Evolutionary conservation across 129 eudicot genomes (phyloP).

Genomic region (Smallanthus sonchifolius): DNA sequence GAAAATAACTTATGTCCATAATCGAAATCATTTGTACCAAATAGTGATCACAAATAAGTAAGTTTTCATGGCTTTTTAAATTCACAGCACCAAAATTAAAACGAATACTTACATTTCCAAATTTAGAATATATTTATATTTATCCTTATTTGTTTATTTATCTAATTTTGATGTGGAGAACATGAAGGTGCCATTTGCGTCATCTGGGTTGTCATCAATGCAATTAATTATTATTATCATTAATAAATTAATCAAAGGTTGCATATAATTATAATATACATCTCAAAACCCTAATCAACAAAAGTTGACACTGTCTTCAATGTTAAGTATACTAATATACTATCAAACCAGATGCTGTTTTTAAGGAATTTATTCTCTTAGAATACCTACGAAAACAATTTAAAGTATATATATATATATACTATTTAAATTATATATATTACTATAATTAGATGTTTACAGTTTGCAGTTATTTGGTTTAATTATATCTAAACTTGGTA

Average conservation of each 20-base stretch:
- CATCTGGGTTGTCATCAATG: constrained; percentile 21
- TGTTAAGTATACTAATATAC: not conserved
- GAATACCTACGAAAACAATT: constrained; percentile 36
- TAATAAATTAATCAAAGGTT: not conserved
- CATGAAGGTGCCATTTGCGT: constrained; percentile 15
- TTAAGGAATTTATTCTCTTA: constrained; percentile 29
- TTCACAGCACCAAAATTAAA: no score
- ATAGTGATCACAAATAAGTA: no score
- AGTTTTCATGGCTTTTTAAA: no score
- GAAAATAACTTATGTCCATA: no score
- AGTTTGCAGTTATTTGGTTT: constrained; percentile 1
- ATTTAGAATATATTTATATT: not conserved
- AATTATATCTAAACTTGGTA: constrained; percentile 3
- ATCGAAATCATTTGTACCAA: no score
- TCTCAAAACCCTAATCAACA: constrained; percentile 16
- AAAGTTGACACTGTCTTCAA: constrained; percentile 11
- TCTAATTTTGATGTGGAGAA: not conserved
- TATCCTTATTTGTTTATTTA: not conserved
- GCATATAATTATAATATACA: not conserved
- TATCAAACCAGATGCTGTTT: constrained; percentile 28
- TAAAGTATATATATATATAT: not conserved
- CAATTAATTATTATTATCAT: not conserved
- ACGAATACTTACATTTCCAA: no score
- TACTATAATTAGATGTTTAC: constrained; percentile 17
- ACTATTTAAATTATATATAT: no score